phyloP scores from a whole-genome alignment of 306 rosid genomes.

The Sicyos baderoa region DNA sequence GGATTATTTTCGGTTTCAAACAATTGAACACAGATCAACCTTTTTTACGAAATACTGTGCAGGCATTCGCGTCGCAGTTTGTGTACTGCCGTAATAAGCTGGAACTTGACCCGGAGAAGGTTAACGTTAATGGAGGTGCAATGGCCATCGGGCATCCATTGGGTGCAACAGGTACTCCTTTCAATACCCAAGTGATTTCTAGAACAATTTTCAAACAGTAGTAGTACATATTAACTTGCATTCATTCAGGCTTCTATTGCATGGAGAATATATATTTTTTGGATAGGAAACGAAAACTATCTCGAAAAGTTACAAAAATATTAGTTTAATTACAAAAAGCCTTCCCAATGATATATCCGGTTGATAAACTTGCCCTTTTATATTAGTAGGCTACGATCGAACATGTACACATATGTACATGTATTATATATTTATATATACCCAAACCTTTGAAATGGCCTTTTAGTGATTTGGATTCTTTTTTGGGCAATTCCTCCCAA shows the following conservation, averaged over 20 bases:
- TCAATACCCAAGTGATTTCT: neutral
- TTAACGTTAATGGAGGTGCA: constrained; percentile 97
- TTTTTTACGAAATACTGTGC: constrained; percentile 20
- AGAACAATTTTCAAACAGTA: neutral
- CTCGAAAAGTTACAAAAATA: too few relatives aligned
- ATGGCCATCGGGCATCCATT: constrained; percentile 95
- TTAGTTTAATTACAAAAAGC: too few relatives aligned
- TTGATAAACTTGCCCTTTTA: neutral
- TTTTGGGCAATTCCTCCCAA: neutral
- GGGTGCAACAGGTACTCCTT: constrained; percentile 78
- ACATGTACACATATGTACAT: too few relatives aligned
- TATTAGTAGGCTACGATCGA: neutral
- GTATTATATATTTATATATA: too few relatives aligned
- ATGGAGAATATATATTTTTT: neutral
- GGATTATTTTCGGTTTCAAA: neutral
- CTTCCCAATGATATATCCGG: too few relatives aligned
- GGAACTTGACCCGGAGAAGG: constrained; percentile 78
- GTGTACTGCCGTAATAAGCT: constrained; percentile 87
- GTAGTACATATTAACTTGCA: neutral
- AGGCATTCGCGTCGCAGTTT: constrained; percentile 96
- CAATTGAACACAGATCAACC: neutral
- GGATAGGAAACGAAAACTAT: too few relatives aligned
- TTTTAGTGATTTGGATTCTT: neutral
- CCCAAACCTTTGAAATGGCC: neutral
- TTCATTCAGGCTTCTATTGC: neutral